phyloP scores from a whole-genome alignment of 306 rosid species.

The Vigna radiata region DNA sequence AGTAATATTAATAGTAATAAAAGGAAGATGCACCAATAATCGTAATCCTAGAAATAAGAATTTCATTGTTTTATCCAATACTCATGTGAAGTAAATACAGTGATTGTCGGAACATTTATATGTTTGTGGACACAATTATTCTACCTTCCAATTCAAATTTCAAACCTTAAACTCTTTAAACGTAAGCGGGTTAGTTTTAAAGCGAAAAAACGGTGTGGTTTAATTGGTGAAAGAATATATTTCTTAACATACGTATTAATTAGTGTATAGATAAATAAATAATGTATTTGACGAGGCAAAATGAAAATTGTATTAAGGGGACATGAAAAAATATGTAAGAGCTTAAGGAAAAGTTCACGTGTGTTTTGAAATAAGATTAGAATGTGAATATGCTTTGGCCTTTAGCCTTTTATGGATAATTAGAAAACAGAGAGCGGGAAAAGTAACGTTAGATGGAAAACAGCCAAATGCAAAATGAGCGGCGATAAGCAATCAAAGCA shows the following conservation, averaged over 20 bases:
- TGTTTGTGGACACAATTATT: not conserved
- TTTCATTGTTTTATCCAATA: too few species aligned
- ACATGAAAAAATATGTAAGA: not conserved
- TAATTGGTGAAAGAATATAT: not conserved
- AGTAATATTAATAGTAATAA: too few species aligned
- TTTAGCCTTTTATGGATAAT: not conserved
- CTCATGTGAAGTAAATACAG: too few species aligned
- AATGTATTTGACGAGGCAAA: not conserved
- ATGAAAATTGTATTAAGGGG: constrained; percentile 2
- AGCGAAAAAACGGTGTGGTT: not conserved
- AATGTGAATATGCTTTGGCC: not conserved
- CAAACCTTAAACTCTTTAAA: constrained; percentile 14
- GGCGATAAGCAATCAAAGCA: constrained; percentile 42
- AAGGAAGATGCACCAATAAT: too few species aligned
- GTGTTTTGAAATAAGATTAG: not conserved
- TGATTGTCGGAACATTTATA: constrained; percentile 16
- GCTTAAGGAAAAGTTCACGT: not conserved
- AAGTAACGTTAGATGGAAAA: constrained; percentile 7
- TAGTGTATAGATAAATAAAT: not conserved
- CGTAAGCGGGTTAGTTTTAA: not conserved
- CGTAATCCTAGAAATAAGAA: too few species aligned
- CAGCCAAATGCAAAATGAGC: constrained; percentile 51
- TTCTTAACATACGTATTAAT: not conserved
- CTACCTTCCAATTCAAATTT: constrained; percentile 21
- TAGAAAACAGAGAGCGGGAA: constrained; percentile 39